A percentile compares a stretch with the other conserved stretches of the same genome.
These are phyloP conservation scores for Quercus wislizeni DNA, from an alignment of 306 rosid species.

Conservation along the genomic window DNA sequence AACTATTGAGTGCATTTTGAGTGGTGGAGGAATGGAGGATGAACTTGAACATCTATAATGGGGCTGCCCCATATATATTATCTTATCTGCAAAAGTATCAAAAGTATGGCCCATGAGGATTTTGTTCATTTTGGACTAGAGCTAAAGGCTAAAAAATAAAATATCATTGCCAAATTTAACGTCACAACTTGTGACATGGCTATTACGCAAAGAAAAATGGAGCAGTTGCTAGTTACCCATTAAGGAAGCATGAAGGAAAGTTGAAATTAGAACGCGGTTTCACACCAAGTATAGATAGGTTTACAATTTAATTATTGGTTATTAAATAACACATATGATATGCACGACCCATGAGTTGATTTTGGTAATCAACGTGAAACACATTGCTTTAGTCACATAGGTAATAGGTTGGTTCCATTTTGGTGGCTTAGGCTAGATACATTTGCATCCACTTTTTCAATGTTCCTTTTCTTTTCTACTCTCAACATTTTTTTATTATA, in stretches of 20 bases:
- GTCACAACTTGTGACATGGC: not conserved
- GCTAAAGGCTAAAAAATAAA: conserved; percentile 5
- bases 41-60: not conserved
- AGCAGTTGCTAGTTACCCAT: not conserved
- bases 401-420: not conserved
- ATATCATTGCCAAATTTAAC: conserved; percentile 2
- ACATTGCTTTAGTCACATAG: not conserved
- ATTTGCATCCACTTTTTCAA: not conserved
- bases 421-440: not conserved
- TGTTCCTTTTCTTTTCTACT: too few species aligned
- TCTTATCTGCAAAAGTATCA: conserved; percentile 1
- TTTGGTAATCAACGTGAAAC: not conserved
- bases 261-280: not conserved
- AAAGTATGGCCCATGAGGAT: conserved; percentile 21
- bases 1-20: not conserved
- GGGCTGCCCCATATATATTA: not conserved
- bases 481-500: too few species aligned
- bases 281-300: not conserved
- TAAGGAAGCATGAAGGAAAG: not conserved
- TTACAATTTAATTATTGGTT: too few species aligned
- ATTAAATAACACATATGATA: not conserved
- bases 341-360: not conserved
- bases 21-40: not conserved
- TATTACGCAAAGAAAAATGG: too few species aligned
- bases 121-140: not conserved